Evolutionary conservation across 2,329 filamentous ascomycete genomes (phyloP), one percentile per base, ranked within the genome.

Genomic region (Pyrenophora seminiperda): DNA sequence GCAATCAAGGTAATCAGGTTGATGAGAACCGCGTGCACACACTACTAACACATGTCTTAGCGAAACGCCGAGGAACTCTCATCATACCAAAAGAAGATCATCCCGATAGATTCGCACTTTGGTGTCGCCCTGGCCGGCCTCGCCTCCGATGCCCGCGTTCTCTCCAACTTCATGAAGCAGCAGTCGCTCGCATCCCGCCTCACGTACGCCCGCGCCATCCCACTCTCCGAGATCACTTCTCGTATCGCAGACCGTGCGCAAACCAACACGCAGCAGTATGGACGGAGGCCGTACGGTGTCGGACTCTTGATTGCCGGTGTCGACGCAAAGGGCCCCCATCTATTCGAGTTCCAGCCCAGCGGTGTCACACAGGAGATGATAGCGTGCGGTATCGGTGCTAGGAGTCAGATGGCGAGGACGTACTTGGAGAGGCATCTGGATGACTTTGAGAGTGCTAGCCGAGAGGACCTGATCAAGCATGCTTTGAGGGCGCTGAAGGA

Each of bases 151-250:
- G 94, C 93, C 72, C 94, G 94, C 71, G 94, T 99, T 66, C 91
- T 99, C 66, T 97, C 92, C 82, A 99, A 99, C 85, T 99, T 97
- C 82, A 97, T 99, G 93, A 97, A 97, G 82, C 91, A 96, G 79
- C 94, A 97, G 79, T 96, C 91, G 58, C 90, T 99, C 69, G 89
- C 90, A 69, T 93, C 94, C 68, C 91, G 93, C 75, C 87, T 99
- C 67, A 96, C 91, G 50, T 97, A 96, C 80, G 93, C 90, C 77
- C 92, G 94, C 62, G 86, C 92, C 62, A 94, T 99, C 73, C 90
- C 91, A 24, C 81, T 97, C 72, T 88, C 91, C 70, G 88, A 89
- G 57, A 90, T 97, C 66, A 92, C 96, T 63, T 83, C 86, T 60
- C 88, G 93, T 76, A 97, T 99, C 71, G 93, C 90, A 66, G 91